These are phyloP conservation scores for Vigna trinervia DNA, from an alignment of 306 rosid genomes.

Conservation along the genomic window DNA sequence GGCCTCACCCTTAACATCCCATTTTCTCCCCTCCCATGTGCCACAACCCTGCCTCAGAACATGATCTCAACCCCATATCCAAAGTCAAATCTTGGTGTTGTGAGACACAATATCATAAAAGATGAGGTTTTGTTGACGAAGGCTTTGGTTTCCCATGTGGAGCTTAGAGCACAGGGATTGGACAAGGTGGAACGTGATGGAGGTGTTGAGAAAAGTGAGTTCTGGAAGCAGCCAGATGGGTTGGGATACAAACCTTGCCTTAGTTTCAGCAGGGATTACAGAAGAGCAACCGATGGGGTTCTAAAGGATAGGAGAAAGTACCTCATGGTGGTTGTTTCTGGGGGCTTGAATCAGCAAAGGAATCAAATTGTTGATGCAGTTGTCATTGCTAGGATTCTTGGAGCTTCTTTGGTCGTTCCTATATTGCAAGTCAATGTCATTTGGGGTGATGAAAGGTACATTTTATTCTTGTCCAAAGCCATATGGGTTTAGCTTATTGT, in stretches of 20 bases:
- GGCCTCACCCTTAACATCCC: constrained; percentile 56
- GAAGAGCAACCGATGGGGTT: constrained; percentile 55
- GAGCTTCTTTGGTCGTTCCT: constrained; percentile 94
- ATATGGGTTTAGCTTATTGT: not conserved
- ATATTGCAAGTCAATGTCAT: constrained; percentile 93
- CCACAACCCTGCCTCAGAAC: constrained; percentile 46
- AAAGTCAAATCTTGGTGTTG: not conserved
- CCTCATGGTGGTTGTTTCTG: constrained; percentile 88
- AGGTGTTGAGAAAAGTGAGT: constrained; percentile 48
- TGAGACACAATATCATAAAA: constrained; percentile 35
- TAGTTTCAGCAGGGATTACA: constrained; percentile 66
- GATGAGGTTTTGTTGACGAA: constrained; percentile 24
- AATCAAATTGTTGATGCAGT: constrained; percentile 99
- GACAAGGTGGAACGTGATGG: constrained; percentile 31
- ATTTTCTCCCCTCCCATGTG: constrained; percentile 63
- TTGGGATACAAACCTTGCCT: constrained; percentile 86
- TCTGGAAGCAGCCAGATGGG: constrained; percentile 92
- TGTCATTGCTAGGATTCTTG: constrained; percentile 95
- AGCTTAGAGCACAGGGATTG: constrained; percentile 44
- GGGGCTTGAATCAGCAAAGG: constrained; percentile 99
- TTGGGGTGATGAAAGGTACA: constrained; percentile 98
- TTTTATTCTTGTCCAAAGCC: not conserved
- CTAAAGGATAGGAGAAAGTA: constrained; percentile 68
- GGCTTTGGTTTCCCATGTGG: constrained; percentile 49
- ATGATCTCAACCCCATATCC: constrained; percentile 24